Conservation (phyloP, 345 rosid genomes). For the Eucalyptus paniculata region DNA sequence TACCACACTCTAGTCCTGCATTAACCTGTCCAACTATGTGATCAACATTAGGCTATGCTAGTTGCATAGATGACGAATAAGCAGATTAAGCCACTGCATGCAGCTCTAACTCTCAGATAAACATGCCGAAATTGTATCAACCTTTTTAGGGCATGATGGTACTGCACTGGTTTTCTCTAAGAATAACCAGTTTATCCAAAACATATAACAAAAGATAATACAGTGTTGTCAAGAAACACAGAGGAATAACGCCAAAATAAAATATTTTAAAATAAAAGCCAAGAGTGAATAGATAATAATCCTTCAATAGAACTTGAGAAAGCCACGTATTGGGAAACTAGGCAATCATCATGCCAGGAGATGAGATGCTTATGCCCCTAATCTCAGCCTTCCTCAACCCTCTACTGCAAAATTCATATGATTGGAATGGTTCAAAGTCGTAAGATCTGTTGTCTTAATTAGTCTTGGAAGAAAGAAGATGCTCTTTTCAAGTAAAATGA, state of each 20-base stretch:
- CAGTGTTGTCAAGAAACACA: not conserved
- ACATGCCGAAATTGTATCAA: not conserved
- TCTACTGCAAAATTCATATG: not conserved
- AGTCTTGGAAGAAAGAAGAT: not conserved
- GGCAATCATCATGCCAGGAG: not conserved
- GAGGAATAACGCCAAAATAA: not conserved
- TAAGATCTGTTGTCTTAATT: not conserved
- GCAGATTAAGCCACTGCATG: not conserved
- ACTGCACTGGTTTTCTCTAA: too few species aligned
- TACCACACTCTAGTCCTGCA: conserved; percentile 74
- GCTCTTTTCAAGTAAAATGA: not conserved
- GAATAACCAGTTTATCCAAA: not conserved
- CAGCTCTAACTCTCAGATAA: not conserved
- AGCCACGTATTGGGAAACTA: not conserved
- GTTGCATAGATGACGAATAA: not conserved
- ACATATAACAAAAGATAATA: not conserved
- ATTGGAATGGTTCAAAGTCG: not conserved
- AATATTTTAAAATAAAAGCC: not conserved
- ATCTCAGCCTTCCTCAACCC: not conserved
- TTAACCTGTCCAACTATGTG: conserved; percentile 26
- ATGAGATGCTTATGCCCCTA: not conserved
- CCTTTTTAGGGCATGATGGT: not conserved
- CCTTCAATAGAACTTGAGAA: not conserved
- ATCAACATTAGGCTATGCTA: not conserved
- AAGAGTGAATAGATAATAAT: not conserved